These are phyloP conservation scores for Cryphonectria radicalis DNA, from an alignment of 2,329 filamentous ascomycete species.

Conservation along the genomic window DNA sequence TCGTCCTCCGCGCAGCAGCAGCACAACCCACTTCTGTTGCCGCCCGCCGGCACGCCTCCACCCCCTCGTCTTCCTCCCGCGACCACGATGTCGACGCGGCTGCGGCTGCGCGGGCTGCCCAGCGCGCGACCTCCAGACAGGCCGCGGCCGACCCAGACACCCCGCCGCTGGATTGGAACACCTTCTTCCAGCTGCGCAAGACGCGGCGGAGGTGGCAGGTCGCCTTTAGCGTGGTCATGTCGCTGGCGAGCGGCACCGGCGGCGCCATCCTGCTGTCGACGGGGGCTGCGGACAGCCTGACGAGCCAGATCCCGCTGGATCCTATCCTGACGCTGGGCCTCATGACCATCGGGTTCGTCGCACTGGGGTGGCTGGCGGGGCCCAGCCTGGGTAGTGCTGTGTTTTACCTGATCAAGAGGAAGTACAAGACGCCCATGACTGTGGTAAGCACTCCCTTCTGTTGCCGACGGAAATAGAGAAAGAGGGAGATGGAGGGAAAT, in stretches of 20 bases:
- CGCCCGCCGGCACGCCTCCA: slow-evolving; percentile 36
- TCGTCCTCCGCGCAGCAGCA: slow-evolving; percentile 28
- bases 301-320: slow-evolving; percentile 79
- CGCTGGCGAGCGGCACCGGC: slow-evolving; percentile 62
- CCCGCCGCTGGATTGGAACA: slow-evolving; percentile 78
- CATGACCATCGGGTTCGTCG: slow-evolving; percentile 75
- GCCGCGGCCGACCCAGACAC: slow-evolving; percentile 36
- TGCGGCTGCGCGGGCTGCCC: slow-evolving; percentile 32
- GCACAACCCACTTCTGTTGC: slow-evolving; percentile 20
- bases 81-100: slow-evolving; percentile 31
- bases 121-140: slow-evolving; percentile 21
- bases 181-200: slow-evolving; percentile 88
- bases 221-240: slow-evolving; percentile 71
- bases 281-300: slow-evolving; percentile 72
- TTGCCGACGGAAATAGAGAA: too few relatives aligned
- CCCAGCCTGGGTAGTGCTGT: slow-evolving; percentile 79
- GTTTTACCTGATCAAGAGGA: slow-evolving; percentile 77
- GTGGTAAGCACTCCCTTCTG: slow-evolving; percentile 53
- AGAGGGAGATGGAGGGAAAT: neutral
- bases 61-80: slow-evolving; percentile 17
- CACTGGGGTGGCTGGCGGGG: slow-evolving; percentile 86
- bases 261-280: slow-evolving; percentile 71
- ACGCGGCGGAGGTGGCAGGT: slow-evolving; percentile 84
- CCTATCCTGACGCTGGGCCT: slow-evolving; percentile 84
- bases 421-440: slow-evolving; percentile 73